Conservation (phyloP, 2,329 filamentous ascomycete species). For the Apiospora malaysiana region DNA sequence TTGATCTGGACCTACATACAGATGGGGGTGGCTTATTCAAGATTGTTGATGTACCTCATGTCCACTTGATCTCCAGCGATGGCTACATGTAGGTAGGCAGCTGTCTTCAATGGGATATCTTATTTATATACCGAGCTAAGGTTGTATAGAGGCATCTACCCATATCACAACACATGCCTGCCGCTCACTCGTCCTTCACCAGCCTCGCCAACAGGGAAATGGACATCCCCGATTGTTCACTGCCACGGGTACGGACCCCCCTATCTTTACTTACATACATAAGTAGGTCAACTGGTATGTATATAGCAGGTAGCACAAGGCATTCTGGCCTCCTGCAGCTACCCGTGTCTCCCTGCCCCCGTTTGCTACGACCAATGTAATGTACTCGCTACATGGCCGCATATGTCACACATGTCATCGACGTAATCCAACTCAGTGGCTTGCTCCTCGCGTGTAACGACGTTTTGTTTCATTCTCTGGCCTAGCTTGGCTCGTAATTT, state of each 20-base stretch:
- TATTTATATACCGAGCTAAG: not conserved
- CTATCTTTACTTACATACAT: not conserved
- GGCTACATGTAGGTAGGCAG: not conserved
- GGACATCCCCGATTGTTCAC: not conserved
- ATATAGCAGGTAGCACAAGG: not conserved
- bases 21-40: not conserved
- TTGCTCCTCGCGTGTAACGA: constrained; percentile 15
- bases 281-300: no score
- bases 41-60: not conserved
- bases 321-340: constrained; percentile 1
- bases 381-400: not conserved
- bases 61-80: not conserved
- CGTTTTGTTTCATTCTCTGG: constrained; percentile 17
- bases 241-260: not conserved
- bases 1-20: no score
- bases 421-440: constrained; percentile 16
- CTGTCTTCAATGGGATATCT: not conserved
- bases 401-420: constrained; percentile 17
- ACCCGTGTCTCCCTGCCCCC: constrained; percentile 14
- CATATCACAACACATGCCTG: not conserved
- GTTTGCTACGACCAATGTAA: constrained; percentile 14
- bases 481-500: not conserved
- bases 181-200: not conserved
- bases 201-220: not conserved
- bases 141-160: not conserved